A percentile compares a stretch with the other conserved stretches of the same genome.
These are phyloP conservation scores for Trametes cubensis DNA, from an alignment of 768 basidiomycete species.

Conservation along the genomic window DNA sequence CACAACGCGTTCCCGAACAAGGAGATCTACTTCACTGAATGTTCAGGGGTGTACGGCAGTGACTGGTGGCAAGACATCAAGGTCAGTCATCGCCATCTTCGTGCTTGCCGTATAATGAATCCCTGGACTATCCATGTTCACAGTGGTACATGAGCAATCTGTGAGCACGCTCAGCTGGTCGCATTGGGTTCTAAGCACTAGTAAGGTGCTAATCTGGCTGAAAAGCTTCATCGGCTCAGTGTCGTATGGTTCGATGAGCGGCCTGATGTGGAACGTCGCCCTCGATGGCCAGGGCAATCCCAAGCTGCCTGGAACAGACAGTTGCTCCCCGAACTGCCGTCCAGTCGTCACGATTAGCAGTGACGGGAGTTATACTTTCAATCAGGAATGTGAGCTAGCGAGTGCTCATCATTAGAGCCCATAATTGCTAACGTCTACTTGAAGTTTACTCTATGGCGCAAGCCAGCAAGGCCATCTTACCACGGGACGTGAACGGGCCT, in stretches of 20 bases:
- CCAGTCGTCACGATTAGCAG: slow-evolving; percentile 67
- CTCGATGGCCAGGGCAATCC: slow-evolving; percentile 65
- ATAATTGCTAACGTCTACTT: neutral
- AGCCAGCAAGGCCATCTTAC: slow-evolving; percentile 71
- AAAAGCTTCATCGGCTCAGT: slow-evolving; percentile 45
- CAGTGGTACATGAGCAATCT: slow-evolving; percentile 75
- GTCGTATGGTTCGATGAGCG: slow-evolving; percentile 45
- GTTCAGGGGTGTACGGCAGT: slow-evolving; percentile 62
- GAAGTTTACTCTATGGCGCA: slow-evolving; percentile 74
- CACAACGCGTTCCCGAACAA: slow-evolving; percentile 59
- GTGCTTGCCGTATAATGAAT: neutral
- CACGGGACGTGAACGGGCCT: slow-evolving; percentile 67
- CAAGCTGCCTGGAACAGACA: slow-evolving; percentile 62
- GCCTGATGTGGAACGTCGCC: slow-evolving; percentile 77
- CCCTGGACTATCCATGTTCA: neutral
- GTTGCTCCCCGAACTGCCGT: slow-evolving; percentile 68
- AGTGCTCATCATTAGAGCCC: neutral
- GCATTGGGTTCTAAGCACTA: slow-evolving; percentile 11
- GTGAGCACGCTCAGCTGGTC: slow-evolving; percentile 36
- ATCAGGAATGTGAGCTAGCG: slow-evolving; percentile 66
- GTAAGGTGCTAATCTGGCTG: slow-evolving; percentile 7
- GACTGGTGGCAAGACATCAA: slow-evolving; percentile 87
- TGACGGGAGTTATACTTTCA: slow-evolving; percentile 61
- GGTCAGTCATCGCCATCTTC: slow-evolving; percentile 37
- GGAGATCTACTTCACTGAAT: slow-evolving; percentile 63